Base-by-base conservation (phyloP, 2,329 filamentous ascomycete species). In the Ophiosphaerella herpotricha region DNA sequence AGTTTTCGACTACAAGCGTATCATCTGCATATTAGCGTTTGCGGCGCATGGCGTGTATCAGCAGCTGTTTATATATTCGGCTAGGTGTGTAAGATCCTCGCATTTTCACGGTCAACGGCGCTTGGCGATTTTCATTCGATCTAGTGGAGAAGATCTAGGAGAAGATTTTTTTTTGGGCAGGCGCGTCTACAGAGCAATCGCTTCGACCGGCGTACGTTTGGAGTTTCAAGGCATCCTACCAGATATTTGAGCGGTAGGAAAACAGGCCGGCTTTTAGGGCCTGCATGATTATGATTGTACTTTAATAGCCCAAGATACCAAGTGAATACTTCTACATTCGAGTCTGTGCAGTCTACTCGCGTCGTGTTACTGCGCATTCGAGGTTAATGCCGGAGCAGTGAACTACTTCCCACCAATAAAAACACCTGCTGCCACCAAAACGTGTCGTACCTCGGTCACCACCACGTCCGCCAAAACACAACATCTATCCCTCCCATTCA, bases 221-320 rank as follows among this genome's bases (percentile, higher is more conserved):
- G 26, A 29, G 26, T 29, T 29, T 29, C 6, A 11, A 29, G 26
- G 7, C 26, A 31, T 35, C 34, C 7, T 26, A 39, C 38, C 18
- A 14, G 18, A 32, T 16, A n/a, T 40, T 43, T 37, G 23, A 24
- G 48, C 46, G 32, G 31, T 31, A 24, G 26, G 12, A 16, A 12
- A 38, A 34, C 18, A 8, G 4, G 4, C n/a, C 16, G 39, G 12
- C 24, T 21, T 33, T 24, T 43, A 3, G 7, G 34, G 24, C 12
- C 31, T 40, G 40, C 42, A 57, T 29, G 54, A 54, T 41, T 34
- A 54, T 35, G 48, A 52, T 14, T 57, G 51, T 54, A 50, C 23
- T 13, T 43, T 51, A 51, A 46, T 43, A 39, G 5, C 33, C 39
- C 23, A n/a, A 40, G 38, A 48, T 39, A 48, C 37, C 31, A 39